These are phyloP conservation scores for Solanum lycopersicoides DNA, from an alignment of 257 asterid genomes.

Conservation along the genomic window DNA sequence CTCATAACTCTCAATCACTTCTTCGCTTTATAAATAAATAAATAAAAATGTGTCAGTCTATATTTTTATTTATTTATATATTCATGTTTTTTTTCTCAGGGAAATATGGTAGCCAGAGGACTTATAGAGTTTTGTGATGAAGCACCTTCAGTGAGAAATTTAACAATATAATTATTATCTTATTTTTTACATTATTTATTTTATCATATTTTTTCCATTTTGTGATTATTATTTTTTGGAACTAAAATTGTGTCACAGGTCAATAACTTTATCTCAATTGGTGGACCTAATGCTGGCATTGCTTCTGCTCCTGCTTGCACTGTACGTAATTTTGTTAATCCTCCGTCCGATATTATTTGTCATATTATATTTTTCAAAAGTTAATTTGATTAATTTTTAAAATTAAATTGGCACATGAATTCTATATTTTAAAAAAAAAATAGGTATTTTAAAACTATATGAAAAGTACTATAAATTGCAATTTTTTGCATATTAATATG, in stretches of 20 bases:
- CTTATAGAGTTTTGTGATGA: slow-evolving; percentile 13
- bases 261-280: slow-evolving; percentile 18
- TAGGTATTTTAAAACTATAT: too few species aligned
- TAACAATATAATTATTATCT: background rate
- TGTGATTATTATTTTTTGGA: background rate
- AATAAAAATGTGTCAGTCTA: too few species aligned
- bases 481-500: too few species aligned
- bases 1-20: background rate
- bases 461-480: too few species aligned
- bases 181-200: background rate
- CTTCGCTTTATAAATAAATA: too few species aligned
- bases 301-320: slow-evolving; percentile 11
- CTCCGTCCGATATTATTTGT: too few species aligned
- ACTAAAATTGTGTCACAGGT: background rate
- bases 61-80: background rate
- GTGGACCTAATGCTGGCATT: slow-evolving; percentile 31
- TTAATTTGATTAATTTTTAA: too few species aligned
- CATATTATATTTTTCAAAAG: too few species aligned
- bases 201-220: background rate
- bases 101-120: slow-evolving; percentile 16
- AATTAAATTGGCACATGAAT: too few species aligned
- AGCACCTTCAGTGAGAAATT: slow-evolving; percentile 12
- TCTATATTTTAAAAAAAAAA: too few species aligned
- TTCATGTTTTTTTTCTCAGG: background rate
- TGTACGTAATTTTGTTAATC: background rate